Percentiles rank a stretch among this genome's conserved stretches.
These are phyloP conservation scores for Starmerella stigmatis DNA, from an alignment of 805 yeast genomes.

Conservation along the genomic window DNA sequence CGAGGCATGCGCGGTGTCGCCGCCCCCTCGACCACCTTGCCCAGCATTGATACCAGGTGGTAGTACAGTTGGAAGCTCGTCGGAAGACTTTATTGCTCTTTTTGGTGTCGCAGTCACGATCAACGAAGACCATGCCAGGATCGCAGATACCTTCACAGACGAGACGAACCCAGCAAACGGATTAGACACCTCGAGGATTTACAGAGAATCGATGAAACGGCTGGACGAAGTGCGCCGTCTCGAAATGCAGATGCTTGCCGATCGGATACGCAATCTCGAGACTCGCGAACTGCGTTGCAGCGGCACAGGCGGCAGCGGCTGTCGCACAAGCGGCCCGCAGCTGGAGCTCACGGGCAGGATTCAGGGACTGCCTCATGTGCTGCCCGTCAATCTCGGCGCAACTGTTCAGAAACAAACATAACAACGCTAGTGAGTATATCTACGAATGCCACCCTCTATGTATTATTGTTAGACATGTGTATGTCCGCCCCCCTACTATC, in stretches of 20 bases:
- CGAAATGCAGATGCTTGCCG: slow-evolving; percentile 7
- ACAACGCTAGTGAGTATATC: background rate
- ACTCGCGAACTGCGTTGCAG: background rate
- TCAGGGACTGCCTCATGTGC: background rate
- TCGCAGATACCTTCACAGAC: background rate
- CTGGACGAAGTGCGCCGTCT: slow-evolving; percentile 14
- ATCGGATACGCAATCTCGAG: slow-evolving; percentile 5
- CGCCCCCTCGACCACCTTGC: no score
- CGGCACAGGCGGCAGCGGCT: background rate
- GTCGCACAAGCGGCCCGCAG: no score
- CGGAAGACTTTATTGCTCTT: background rate
- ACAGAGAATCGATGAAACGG: slow-evolving; percentile 13
- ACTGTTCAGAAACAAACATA: no score
- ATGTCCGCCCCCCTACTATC: slow-evolving; percentile 28
- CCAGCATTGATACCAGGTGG: no score
- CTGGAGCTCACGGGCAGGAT: background rate
- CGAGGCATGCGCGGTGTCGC: no score
- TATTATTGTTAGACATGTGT: background rate
- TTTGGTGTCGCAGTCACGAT: background rate
- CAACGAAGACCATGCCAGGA: background rate
- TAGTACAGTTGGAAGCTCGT: no score
- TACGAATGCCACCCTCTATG: background rate
- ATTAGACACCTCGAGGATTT: slow-evolving; percentile 2
- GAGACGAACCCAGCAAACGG: background rate
- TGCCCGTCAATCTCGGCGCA: background rate